Base-by-base conservation (phyloP, 1,284 basidiomycete genomes). In the Marasmius fiardii region DNA sequence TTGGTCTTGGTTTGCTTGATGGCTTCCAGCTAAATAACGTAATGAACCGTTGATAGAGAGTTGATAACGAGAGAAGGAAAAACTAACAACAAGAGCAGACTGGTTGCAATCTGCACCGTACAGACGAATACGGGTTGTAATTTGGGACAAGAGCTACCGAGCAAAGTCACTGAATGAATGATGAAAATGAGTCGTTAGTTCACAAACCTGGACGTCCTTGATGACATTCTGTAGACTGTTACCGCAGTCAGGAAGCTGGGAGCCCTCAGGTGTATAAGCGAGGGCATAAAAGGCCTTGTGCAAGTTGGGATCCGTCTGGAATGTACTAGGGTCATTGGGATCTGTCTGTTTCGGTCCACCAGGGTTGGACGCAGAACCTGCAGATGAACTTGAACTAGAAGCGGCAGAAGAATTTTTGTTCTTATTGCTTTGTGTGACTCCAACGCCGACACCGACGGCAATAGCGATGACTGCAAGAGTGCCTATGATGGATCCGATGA, bases 1-100 rank as follows among this genome's bases (percentile, higher is more conserved):
- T 96, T 80, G 53, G 93, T 91, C 70, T 96, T 92, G 50, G 94
- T 96, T 64, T 87, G 83, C 65, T 89, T 77, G 68, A 99, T 92
- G 0, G 91, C 92, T 61, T 92, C 84, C 35, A 94, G 77, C 83
- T 73, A 67, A 18, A 26, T 39, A 33, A 26, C 34, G 52, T 34
- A 12, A 34, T 49, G 43, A 37, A 35, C 11, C 4, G 24, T 45
- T 21, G 3, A 21, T 34, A 16, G 4, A 7, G 10, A 4, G 35
- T 21, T 48, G 2, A 18, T 26, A 41, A 33, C 51, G 16, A 5
- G 35, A 44, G 37, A 47, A 2, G 37, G 16, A 6, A 34, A 31
- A 45, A 28, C 63, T 3, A 21, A 64, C 65, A 51, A 67, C 65
- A 2, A 67, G 57, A 18, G 64, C 63, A 28, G 63, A 63, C 53